Evolutionary conservation across 345 rosid species (phyloP), one percentile per base, ranked within the genome.

Genomic region (Sisymbrium altissimum): DNA sequence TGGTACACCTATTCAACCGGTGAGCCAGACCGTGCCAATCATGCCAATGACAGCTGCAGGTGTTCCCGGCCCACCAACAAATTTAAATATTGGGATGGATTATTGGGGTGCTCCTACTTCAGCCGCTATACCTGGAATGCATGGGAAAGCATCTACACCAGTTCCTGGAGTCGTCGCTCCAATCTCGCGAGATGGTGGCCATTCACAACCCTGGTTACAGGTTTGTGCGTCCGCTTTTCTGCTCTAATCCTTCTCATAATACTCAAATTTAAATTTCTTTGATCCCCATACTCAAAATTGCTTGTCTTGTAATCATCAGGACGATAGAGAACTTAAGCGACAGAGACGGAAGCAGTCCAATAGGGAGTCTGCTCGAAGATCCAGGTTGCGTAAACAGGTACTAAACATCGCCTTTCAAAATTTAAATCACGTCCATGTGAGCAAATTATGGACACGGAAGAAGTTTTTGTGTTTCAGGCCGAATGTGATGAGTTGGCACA

Each of bases 331-430:
- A 78, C 68, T 95, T 52, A 95, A 95, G 85, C 83, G 96, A 68
- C 99, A 92, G 79, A 88, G 87, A 81, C 82, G 99, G 80, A 95
- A 95, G 84, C 99, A 95, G 80, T 95, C 99, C 60, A 95, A 95
- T 80, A 84, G 99, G 82, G 99, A 95, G 85, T 95, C 99, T 63
- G 99, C 99, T 65, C 87, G 97, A 19, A 86, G 97, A 41, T 95
- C 99, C 48, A 86, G 99, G 73, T 81, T 95, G 88, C 97, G 97
- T 62, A 95, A 95, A 75, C 99, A 92, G 99, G 99, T 95, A 85
- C 45, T 40, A 14, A 71, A 78, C 38, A 69, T 18, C n/a, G 33
- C 32, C 30, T 25, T 58, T 19, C 12, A 35, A 29, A 53, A 6
- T 6, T 30, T 14, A 55, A 4, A 7, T 3, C 74, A 64, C 19